Base-by-base conservation (phyloP, 2,329 filamentous ascomycete species). In the Didymella exigua region DNA sequence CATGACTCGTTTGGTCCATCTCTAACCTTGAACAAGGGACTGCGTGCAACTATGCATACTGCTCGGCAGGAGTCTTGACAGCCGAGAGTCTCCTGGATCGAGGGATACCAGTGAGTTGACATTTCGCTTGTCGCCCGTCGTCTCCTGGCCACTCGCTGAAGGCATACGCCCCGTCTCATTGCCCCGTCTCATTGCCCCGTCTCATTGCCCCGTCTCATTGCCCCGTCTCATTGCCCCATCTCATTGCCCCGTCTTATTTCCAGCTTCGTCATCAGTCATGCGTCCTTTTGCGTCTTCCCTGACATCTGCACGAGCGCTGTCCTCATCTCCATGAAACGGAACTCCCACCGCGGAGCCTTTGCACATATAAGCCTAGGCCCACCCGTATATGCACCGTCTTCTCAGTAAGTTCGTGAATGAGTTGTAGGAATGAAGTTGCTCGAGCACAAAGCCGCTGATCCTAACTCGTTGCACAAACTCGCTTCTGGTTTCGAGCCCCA, bases 1-100 rank as follows among this genome's bases (percentile, higher is more conserved):
- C 60, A 65, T 58, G 58, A 65, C 68, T 57, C 59, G 23, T 58
- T 54, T 67, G 65, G 65, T 54, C 58, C 61, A 59, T 56, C 58
- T 72, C 70, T 73, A 70, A 73, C 67, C 52, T 45, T 51, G 49
- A 63, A 60, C 59, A 71, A 70, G 68, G 69, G 54, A 69, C 48
- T 59, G 53, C 44, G 57, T 63, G 56, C 54, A 43, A 57, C 36
- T 47, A 21, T 31, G 46, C 49, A 19, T 29, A 18, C 19, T 34
- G 38, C 37, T 47, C 36, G 38, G 24, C 46, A 49, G 26, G 29
- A 37, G 37, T 37, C 31, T 23, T 54, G 38, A 34, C 31, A 13
- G 34, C 30, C 46, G 29, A 34, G 34, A 21, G 30, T 42, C 13
- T 23, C 38, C 36, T 33, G 34, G 34, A n/a, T 19, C 45, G 36